Evolutionary conservation across 2,329 filamentous ascomycete species (phyloP).

Genomic region (Zasmidium citrigriseum): DNA sequence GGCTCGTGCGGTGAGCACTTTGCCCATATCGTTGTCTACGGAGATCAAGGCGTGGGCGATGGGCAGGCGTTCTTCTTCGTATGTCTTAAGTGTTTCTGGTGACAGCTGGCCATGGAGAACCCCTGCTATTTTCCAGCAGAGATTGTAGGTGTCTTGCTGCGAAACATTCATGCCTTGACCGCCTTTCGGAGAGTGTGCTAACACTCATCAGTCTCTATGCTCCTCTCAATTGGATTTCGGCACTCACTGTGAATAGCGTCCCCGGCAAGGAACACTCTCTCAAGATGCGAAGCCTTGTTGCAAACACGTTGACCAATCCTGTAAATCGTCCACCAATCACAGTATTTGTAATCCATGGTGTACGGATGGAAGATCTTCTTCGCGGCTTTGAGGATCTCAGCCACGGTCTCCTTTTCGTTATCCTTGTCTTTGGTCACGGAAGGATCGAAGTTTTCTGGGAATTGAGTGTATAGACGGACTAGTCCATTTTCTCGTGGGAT

Average conservation of each 20-base stretch:
- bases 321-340: conserved; percentile 59
- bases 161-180: conserved; percentile 43
- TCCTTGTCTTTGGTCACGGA: conserved; percentile 57
- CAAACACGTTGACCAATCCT: conserved; percentile 69
- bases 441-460: conserved; percentile 39
- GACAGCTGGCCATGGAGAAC: conserved; percentile 14
- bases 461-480: conserved; percentile 28
- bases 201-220: not conserved
- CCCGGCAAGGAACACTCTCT: conserved; percentile 48
- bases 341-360: conserved; percentile 36
- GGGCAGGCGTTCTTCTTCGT: conserved; percentile 22
- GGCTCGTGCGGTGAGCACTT: conserved; percentile 19
- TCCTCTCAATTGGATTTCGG: not conserved
- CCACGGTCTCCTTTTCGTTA: conserved; percentile 62
- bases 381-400: conserved; percentile 59
- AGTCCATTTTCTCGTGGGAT: conserved; percentile 63
- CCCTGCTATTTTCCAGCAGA: conserved; percentile 25
- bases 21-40: conserved; percentile 20
- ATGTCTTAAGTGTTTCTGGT: conserved; percentile 21
- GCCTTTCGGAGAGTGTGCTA: conserved; percentile 35
- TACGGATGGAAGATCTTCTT: conserved; percentile 66
- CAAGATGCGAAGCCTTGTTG: conserved; percentile 51
- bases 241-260: conserved; percentile 35
- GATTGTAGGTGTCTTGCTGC: conserved; percentile 35
- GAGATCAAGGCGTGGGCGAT: conserved; percentile 25